Conservation (phyloP, 306 rosid species). For the Quercus agrifolia region DNA sequence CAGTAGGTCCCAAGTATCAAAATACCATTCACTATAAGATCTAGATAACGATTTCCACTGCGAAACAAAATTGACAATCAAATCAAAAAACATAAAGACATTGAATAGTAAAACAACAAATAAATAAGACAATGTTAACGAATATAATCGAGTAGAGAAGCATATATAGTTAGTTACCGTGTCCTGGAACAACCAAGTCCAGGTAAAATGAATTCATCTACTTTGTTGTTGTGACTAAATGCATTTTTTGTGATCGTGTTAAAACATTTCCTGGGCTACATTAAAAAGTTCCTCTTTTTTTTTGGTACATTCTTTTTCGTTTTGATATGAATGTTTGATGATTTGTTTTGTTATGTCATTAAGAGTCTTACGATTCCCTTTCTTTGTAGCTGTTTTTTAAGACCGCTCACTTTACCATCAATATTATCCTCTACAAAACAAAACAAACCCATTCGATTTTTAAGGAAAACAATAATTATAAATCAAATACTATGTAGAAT, state of each 20-base stretch:
- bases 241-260: slow-evolving; percentile 57
- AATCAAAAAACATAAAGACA: too few species aligned
- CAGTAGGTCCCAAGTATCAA: too few species aligned
- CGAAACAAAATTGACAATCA: too few species aligned
- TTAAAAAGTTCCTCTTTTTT: slow-evolving; percentile 35
- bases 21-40: too few species aligned
- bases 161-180: too few species aligned
- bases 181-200: slow-evolving; percentile 38
- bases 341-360: slow-evolving; percentile 52
- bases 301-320: slow-evolving; percentile 27
- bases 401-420: slow-evolving; percentile 25
- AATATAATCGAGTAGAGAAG: too few species aligned
- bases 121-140: too few species aligned
- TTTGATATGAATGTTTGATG: slow-evolving; percentile 12
- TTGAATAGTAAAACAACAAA: too few species aligned
- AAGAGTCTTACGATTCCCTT: slow-evolving; percentile 54
- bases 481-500: too few species aligned
- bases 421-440: slow-evolving; percentile 29
- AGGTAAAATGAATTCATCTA: slow-evolving; percentile 26
- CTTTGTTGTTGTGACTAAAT: slow-evolving; percentile 24
- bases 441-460: slow-evolving; percentile 1
- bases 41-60: too few species aligned
- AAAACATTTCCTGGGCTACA: slow-evolving; percentile 49
- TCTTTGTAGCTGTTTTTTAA: slow-evolving; percentile 29
- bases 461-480: neutral